A percentile compares a stretch with the other conserved stretches of the same genome.
These are phyloP conservation scores for Fusarium sp. DNA, from an alignment of 2,329 filamentous ascomycete genomes.

Conservation along the genomic window DNA sequence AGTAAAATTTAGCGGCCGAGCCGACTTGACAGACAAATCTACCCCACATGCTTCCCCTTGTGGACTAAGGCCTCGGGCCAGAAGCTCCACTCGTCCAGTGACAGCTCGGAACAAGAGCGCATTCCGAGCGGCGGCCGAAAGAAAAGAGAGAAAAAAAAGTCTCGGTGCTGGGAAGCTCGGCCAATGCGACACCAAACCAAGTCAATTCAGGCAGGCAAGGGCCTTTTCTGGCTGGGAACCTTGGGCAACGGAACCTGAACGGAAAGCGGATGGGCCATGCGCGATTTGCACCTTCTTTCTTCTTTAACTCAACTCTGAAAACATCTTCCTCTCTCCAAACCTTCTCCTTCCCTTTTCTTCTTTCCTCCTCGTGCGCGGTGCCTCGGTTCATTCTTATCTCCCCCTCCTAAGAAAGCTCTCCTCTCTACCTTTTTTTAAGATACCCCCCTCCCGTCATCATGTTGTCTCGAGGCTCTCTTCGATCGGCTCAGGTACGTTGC, in stretches of 20 bases:
- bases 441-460: constrained; percentile 58
- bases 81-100: constrained; percentile 23
- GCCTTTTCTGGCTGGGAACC: constrained; percentile 8
- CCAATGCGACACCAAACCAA: constrained; percentile 43
- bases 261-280: constrained; percentile 38
- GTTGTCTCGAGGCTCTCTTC: constrained; percentile 71
- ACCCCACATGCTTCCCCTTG: constrained; percentile 28
- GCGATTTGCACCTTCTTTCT: constrained; percentile 45
- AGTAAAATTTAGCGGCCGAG: constrained; percentile 24
- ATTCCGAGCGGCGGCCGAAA: constrained; percentile 47
- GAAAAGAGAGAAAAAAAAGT: constrained; percentile 23
- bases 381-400: constrained; percentile 22
- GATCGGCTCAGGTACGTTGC: constrained; percentile 69
- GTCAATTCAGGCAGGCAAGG: constrained; percentile 30
- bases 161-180: constrained; percentile 39
- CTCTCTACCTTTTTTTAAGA: constrained; percentile 30
- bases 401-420: constrained; percentile 36
- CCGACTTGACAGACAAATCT: constrained; percentile 11
- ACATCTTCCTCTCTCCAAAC: constrained; percentile 9
- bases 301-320: constrained; percentile 34
- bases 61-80: constrained; percentile 11
- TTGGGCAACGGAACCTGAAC: constrained; percentile 28
- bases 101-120: constrained; percentile 46
- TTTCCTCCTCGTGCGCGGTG: constrained; percentile 29
- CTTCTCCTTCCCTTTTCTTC: constrained; percentile 16